Base-by-base conservation (phyloP, 495 filamentous ascomycete species). In the Aspergillus conjunctus region DNA sequence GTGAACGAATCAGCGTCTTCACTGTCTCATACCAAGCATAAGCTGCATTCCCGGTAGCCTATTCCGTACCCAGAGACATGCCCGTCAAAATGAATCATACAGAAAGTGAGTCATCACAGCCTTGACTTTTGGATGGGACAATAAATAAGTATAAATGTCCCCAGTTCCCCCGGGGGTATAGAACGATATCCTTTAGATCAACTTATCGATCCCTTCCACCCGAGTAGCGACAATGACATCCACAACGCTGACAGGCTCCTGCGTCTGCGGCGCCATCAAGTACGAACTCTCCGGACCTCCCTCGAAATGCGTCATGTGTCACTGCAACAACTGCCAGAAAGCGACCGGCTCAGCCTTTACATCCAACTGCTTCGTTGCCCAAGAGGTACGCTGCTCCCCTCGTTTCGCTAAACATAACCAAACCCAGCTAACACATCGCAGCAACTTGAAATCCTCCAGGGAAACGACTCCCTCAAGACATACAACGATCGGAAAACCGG, bases 291-390 rank as follows among this genome's bases (percentile, higher is more conserved):
- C 41, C 21, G 62, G 39, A 17, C 14, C 22, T 4, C 62, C 58
- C 1, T 2, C 53, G 0, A 48, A 45, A 30, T 49, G 26, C 17
- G 33, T 49, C 39, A 21, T 58, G n/a, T 65, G 62, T 21, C 58
- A 65, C 54, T 65, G 62, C 58, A 21, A 60, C 43, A 61, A 22
- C 46, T 65, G 62, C 32, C 62, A 61, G 20, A 56, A 65, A 14
- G 32, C 33, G 12, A 61, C n/a, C 7, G 62, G 62, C 1, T 61
- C 58, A 0, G 54, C 48, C 0, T 61, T 65, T 20, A 51, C 32
- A 30, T 54, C 62, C 1, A 65, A 65, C 50, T 61, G 58, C 54
- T 54, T 31, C 44, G 59, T 48, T 51, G 51, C 55, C 5, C 10
- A 52, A 21, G 33, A 55, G 20, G 61, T 59, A 49, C 18, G 57